Base-by-base conservation (phyloP, 805 yeast genomes). In the Pichia sporocuriosa region DNA sequence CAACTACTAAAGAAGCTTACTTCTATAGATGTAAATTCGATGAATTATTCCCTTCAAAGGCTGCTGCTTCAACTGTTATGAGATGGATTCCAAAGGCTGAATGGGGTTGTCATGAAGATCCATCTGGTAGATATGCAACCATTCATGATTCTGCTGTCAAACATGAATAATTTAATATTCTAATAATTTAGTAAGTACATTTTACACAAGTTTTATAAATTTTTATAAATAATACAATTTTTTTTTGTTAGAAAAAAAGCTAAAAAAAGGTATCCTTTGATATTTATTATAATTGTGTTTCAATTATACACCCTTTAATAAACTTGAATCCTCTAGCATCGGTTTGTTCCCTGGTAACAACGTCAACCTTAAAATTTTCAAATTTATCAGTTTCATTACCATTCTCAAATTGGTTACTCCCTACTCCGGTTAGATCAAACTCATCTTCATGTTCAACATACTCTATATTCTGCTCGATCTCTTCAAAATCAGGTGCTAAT, bases 61-160 rank as follows among this genome's bases (percentile, higher is more conserved):
- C 96, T 52, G 98, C 95, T 51, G 97, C 96, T 45, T 70, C 79
- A 31, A 93, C 98, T 16, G 99, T 93, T 46, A 88, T 86, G 97
- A 84, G 98, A 76, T 93, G 99, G 99, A 69, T 93, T 67, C 99
- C 99, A 63, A 93, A 93, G 76, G 97, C 97, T 49, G 98, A 93
- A 67, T 93, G 99, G 99, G 99, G 99, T 53, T 93, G 98, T 70
- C 88, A 89, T 59, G 96, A 82, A 57, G 99, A 93, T 68, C 99
- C 99, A 41, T 84, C 96, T 43, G 99, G 99, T 52, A 85, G 99
- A 72, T 90, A 73, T 62, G 97, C 95, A 54, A 78, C 84, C 70
- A 79, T 84, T 55, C 98, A 93, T 66, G 89, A 84, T 43, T 64
- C 81, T 56, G 77, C 81, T 50, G 75, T 81, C 29, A 23, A 40